A percentile compares a stretch with the other conserved stretches of the same genome.
These are phyloP conservation scores for Lagenidium sp. DNA, from an alignment of 352 stramenopile genomes.

Conservation along the genomic window DNA sequence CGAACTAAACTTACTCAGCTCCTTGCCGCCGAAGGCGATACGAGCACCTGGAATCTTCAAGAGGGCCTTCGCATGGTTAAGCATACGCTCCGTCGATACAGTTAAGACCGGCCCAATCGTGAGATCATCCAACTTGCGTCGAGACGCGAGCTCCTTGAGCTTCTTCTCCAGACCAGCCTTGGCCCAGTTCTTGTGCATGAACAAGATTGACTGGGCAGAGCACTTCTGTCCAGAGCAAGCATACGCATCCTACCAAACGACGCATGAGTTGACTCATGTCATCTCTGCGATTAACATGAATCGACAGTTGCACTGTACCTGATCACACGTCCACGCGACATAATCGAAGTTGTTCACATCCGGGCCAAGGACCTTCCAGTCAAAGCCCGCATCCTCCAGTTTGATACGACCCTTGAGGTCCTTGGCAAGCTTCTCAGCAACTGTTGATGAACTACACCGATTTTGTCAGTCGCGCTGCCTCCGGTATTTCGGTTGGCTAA, in stretches of 20 bases:
- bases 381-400: slow-evolving; percentile 97
- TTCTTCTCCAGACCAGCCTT: slow-evolving; percentile 90
- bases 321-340: slow-evolving; percentile 96
- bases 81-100: slow-evolving; percentile 93
- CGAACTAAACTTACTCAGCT: slow-evolving; percentile 36
- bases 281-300: too few relatives aligned
- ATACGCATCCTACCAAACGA: slow-evolving; percentile 98
- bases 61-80: slow-evolving; percentile 89
- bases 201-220: slow-evolving; percentile 97
- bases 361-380: slow-evolving; percentile 97
- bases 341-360: slow-evolving; percentile 96
- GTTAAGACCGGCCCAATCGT: slow-evolving; percentile 97
- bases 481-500: too few relatives aligned
- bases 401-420: slow-evolving; percentile 90
- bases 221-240: slow-evolving; percentile 98
- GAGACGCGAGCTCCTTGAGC: slow-evolving; percentile 83
- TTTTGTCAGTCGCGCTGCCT: too few relatives aligned
- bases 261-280: too few relatives aligned
- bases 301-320: too few relatives aligned
- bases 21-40: slow-evolving; percentile 93
- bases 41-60: slow-evolving; percentile 91
- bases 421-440: slow-evolving; percentile 90
- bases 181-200: slow-evolving; percentile 97
- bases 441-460: slow-evolving; percentile 80
- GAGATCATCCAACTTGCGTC: slow-evolving; percentile 90